Base-by-base conservation (phyloP, 495 filamentous ascomycete genomes). In the Penicillium manginii region DNA sequence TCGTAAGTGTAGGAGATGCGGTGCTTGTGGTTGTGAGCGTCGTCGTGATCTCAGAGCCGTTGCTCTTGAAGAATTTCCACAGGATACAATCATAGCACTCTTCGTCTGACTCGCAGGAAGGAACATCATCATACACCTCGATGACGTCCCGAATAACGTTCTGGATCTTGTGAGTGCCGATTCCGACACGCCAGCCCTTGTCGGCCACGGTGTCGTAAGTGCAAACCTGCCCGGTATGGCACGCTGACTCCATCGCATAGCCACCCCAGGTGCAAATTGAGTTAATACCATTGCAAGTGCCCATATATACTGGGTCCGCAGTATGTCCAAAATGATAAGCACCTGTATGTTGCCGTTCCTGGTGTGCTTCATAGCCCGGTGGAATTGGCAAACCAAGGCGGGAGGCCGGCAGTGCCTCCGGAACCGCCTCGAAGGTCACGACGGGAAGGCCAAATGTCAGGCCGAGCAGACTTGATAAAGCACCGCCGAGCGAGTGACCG, bases 281-380 rank as follows among this genome's bases (percentile, higher is more conserved):
- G 22, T 89, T 91, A 15, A 91, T 90, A 33, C 89, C 90, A 69
- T 96, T 96, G 72, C 94, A 98, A 10, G 88, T 89, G 32, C 94
- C 94, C 82, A 97, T 92, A 69, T 87, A 98, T 6, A 98, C 84
- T 1, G 94, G 94, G 73, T 98, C 94, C 8, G 96, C 94, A 5
- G 91, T 98, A 69, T 98, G 91, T 8, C 94, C 94, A 67, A 97
- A 91, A 73, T 98, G 96, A 64, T 85, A 96, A n/a, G 88, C 79
- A 2, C 91, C 93, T 2, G 90, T 96, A 63, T 82, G 82, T 50
- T 81, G 75, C 15, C 91, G 81, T 5, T 80, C 79, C 57, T 94
- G 89, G 8, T 90, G 90, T 23, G 85, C 73, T 26, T 89, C 81
- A 53, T 87, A 73, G 22, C 87, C 90, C 3, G 96, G 94, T 7